Base-by-base conservation (phyloP, 805 yeast genomes). In the Candida sithepensis region DNA sequence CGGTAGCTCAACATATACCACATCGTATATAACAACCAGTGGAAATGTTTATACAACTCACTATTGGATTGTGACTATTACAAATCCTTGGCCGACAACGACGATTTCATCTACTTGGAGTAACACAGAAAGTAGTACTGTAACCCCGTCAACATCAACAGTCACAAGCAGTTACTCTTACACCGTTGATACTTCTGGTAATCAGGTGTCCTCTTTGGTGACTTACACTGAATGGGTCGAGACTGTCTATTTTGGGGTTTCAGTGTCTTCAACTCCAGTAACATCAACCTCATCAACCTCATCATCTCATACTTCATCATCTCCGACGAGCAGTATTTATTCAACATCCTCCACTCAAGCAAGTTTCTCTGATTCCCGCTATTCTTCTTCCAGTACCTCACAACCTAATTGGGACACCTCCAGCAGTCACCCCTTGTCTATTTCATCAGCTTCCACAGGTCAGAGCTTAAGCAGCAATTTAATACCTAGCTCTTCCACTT, bases 51-150 rank as follows among this genome's bases (percentile, higher is more conserved):
- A 13, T 20, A 30, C 38, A 12, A 7, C 10, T 4, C 10, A 18
- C 3, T 33, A 22, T n/a, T 42, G 44, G 44, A 4, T 42, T 13
- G 32, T 26, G 4, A 34, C 39, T 10, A 16, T 42, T 14, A 16
- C 39, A 9, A 16, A 24, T 2, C 44, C 44, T 21, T 33, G 39
- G 39, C 39, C 44, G 2, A 42, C 44, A n/a, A n/a, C 7, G 6
- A 34, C 44, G 3, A 13, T 37, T 20, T 20, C 40, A 2, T 20
- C 24, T 7, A 10, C 40, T 20, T 37, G 40, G 24, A 37, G 16
- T 5, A 26, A 26, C 3, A 4, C 12, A 2, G 40, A 26, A 21
- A 13, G 6, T 4, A 37, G 40, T 14, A 37, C 40, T 4, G 16
- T 9, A 12, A 37, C 26, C 14, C 40, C 40, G 14, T 21, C 14